phyloP scores from a whole-genome alignment of 768 basidiomycete species.

The Coprinellus aureogranulatus region DNA sequence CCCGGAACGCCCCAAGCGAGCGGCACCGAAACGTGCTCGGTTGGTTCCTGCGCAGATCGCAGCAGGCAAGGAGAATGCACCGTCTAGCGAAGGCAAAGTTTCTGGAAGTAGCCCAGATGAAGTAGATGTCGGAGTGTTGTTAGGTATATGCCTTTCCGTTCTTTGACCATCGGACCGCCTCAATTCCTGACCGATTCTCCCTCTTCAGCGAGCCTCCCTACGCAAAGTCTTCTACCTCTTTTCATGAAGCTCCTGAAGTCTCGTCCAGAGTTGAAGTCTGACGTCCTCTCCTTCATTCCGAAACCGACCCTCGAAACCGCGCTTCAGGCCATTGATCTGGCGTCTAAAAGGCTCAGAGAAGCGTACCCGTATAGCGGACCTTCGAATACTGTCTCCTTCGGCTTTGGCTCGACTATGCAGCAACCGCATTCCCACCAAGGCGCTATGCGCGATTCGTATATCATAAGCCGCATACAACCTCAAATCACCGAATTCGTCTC shows the following conservation, averaged over 20 bases:
- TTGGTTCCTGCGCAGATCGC: slow-evolving; percentile 33
- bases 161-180: background rate
- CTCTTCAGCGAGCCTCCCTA: slow-evolving; percentile 67
- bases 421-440: slow-evolving; percentile 27
- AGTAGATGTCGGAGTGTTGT: slow-evolving; percentile 74
- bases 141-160: slow-evolving; percentile 53
- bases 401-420: slow-evolving; percentile 30
- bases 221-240: slow-evolving; percentile 72
- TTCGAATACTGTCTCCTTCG: slow-evolving; percentile 28
- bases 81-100: slow-evolving; percentile 49
- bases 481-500: slow-evolving; percentile 77
- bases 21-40: slow-evolving; percentile 65
- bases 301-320: slow-evolving; percentile 80
- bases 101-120: slow-evolving; percentile 46
- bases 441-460: slow-evolving; percentile 80
- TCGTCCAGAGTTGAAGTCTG: slow-evolving; percentile 69
- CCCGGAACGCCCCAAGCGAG: slow-evolving; percentile 72
- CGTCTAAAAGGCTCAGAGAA: slow-evolving; percentile 72
- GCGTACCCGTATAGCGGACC: slow-evolving; percentile 72
- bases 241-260: slow-evolving; percentile 63
- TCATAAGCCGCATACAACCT: slow-evolving; percentile 70
- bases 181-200: slow-evolving; percentile 13
- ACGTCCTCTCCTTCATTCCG: slow-evolving; percentile 75
- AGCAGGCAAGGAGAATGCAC: slow-evolving; percentile 38
- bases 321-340: slow-evolving; percentile 61